Conservation (phyloP, 805 yeast species). For the Barnettozyma populi region DNA sequence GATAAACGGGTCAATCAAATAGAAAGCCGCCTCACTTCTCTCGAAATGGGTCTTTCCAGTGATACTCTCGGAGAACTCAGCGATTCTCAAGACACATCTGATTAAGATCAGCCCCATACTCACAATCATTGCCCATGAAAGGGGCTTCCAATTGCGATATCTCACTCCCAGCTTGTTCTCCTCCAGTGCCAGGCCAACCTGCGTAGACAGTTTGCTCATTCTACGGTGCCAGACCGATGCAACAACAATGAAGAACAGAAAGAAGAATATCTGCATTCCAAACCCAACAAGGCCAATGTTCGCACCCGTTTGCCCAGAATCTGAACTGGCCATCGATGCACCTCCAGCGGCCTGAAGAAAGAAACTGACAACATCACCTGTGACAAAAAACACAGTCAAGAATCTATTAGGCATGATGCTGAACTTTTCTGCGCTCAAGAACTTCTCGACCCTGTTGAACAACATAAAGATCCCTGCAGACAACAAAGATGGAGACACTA, state of each 20-base stretch:
- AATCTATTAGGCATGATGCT: neutral
- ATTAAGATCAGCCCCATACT: constrained; percentile 1
- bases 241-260: neutral
- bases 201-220: neutral
- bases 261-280: neutral
- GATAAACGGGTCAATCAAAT: constrained; percentile 1
- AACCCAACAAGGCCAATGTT: neutral
- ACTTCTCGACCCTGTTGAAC: neutral
- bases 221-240: neutral
- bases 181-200: neutral
- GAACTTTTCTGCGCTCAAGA: neutral
- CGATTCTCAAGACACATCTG: constrained; percentile 4
- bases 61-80: neutral
- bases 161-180: neutral
- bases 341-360: neutral
- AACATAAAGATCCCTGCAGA: constrained; percentile 4
- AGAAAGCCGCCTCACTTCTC: neutral
- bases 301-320: neutral
- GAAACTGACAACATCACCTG: constrained; percentile 5
- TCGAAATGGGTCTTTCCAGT: neutral
- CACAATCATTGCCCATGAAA: neutral
- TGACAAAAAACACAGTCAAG: constrained; percentile 1
- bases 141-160: neutral
- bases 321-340: neutral
- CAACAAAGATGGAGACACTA: constrained; percentile 3